Percentiles rank a stretch among this genome's conserved stretches.
Conservation (phyloP, 129 eudicot species). For the Tanacetum coccineum region DNA sequence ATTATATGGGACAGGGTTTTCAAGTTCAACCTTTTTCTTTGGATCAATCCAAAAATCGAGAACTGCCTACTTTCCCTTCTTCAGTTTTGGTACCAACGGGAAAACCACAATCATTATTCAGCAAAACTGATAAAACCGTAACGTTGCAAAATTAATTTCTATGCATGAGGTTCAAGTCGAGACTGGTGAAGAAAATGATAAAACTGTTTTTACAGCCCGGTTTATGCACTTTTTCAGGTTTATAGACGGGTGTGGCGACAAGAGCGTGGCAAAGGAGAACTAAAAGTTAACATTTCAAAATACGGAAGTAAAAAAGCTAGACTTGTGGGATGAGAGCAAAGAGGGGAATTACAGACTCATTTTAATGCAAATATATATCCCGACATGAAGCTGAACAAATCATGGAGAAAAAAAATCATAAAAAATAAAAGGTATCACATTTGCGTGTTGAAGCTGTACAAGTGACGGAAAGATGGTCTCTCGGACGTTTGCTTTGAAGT, state of each 20-base stretch:
- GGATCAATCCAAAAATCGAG: constrained; percentile 59
- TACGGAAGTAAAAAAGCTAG: constrained; percentile 60
- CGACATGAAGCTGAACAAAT: constrained; percentile 86
- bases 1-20: constrained; percentile 79
- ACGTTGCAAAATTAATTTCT: constrained; percentile 43
- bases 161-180: constrained; percentile 83
- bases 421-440: constrained; percentile 82
- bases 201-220: constrained; percentile 58
- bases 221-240: constrained; percentile 68
- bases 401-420: too few species aligned
- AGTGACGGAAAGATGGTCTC: constrained; percentile 61
- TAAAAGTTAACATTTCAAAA: constrained; percentile 65
- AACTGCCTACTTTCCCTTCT: constrained; percentile 36
- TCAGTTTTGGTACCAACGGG: constrained; percentile 49
- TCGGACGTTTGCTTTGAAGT: constrained; percentile 78
- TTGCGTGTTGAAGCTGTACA: constrained; percentile 73
- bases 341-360: constrained; percentile 79
- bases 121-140: constrained; percentile 42
- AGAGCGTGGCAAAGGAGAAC: constrained; percentile 90
- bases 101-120: constrained; percentile 52
- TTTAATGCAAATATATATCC: constrained; percentile 76
- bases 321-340: constrained; percentile 83
- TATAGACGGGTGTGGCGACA: constrained; percentile 82
- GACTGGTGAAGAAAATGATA: constrained; percentile 93
- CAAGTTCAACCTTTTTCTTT: constrained; percentile 70